Conservation (phyloP, 163 green algal genomes). For the Scenedesmus sp. region DNA sequence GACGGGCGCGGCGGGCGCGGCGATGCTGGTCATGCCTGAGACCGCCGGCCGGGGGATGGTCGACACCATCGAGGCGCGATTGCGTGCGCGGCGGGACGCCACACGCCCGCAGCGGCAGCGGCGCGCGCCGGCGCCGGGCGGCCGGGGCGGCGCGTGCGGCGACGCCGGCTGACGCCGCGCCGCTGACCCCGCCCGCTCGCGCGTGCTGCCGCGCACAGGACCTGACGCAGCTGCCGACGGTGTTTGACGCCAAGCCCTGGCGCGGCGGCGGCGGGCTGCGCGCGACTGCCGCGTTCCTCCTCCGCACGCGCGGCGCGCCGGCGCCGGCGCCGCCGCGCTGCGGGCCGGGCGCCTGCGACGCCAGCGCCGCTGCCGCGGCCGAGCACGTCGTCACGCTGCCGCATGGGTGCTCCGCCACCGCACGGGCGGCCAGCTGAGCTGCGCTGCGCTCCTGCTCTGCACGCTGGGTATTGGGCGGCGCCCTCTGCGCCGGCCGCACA, state of each 20-base stretch:
- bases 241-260: slow-evolving; percentile 32
- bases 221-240: slow-evolving; percentile 15
- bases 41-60: slow-evolving; percentile 19
- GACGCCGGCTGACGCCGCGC: too few relatives aligned
- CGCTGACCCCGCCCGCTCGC: too few relatives aligned
- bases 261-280: not conserved
- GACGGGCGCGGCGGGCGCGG: not conserved
- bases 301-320: not conserved
- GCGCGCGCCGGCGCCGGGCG: not conserved
- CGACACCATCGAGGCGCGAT: slow-evolving; percentile 30
- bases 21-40: slow-evolving; percentile 31
- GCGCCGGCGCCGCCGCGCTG: not conserved
- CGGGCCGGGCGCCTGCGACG: not conserved
- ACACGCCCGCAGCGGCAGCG: too few relatives aligned
- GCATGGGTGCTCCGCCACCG: not conserved
- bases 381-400: not conserved
- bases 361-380: not conserved
- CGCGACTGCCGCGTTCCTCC: slow-evolving; percentile 9
- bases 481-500: too few relatives aligned
- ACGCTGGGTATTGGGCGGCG: too few relatives aligned
- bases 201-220: not conserved
- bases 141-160: not conserved
- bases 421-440: too few relatives aligned
- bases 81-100: not conserved
- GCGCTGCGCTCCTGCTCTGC: too few relatives aligned